These are phyloP conservation scores for Trichoderma sp. DNA, from an alignment of 2,329 filamentous ascomycete species.

Conservation along the genomic window DNA sequence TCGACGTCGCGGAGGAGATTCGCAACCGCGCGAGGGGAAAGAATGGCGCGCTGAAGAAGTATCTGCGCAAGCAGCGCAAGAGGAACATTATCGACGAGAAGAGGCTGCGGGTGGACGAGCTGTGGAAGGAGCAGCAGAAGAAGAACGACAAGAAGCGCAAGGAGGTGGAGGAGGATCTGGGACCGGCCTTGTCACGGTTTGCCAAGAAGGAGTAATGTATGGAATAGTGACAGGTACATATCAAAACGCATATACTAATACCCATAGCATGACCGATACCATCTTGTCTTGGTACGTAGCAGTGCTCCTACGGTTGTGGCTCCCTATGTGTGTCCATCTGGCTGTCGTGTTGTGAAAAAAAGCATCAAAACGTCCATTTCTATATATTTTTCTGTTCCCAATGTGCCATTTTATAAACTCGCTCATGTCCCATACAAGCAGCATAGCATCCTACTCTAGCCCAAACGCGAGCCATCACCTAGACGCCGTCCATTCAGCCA, in stretches of 20 bases:
- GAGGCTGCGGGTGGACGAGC: constrained; percentile 78
- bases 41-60: constrained; percentile 84
- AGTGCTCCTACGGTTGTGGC: background rate
- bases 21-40: constrained; percentile 81
- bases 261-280: constrained; percentile 13
- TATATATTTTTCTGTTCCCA: constrained; percentile 7
- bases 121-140: constrained; percentile 70
- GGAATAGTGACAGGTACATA: background rate
- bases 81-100: constrained; percentile 97
- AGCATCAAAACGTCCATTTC: background rate
- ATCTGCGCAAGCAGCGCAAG: constrained; percentile 84
- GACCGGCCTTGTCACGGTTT: constrained; percentile 83
- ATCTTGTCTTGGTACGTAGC: background rate
- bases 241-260: constrained; percentile 22
- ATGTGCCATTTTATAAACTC: background rate
- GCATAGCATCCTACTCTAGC: background rate
- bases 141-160: constrained; percentile 60
- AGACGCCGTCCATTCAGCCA: constrained; percentile 4
- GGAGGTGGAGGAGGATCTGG: constrained; percentile 70
- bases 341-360: background rate
- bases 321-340: background rate
- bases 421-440: background rate
- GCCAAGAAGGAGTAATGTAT: constrained; percentile 60
- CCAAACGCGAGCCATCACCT: background rate
- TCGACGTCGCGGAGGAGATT: constrained; percentile 58